Evolutionary conservation across 495 filamentous ascomycete species (phyloP), one percentile per base, ranked within the genome.

Genomic region (Rostrohypoxylon terebratum): DNA sequence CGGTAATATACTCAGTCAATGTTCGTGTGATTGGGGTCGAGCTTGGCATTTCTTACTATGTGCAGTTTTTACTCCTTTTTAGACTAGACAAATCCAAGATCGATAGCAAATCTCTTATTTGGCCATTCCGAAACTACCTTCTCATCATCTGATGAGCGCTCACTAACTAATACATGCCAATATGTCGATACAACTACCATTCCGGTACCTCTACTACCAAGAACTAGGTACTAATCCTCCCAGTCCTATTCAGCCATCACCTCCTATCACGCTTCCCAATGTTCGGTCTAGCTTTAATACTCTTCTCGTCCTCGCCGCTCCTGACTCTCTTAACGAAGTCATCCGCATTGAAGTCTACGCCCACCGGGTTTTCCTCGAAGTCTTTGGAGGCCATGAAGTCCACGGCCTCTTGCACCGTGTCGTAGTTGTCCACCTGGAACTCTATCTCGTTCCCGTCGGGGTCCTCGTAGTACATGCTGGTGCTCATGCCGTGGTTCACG

Each of bases 401-500:
- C 1, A 69, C 77, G 4, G 79, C 70, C 20, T 77, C 75, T 6
- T 80, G 78, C 0, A 74, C 59, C 31, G 73, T 74, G 14, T 79
- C 76, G 20, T 79, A 81, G 21, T 77, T 78, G 54, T 84, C 81
- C 5, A 83, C 80, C 71, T 85, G 81, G 4, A 77, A 77, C 75
- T 85, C 83, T 34, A 85, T 63, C 48, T 61, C 33, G 61, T 84
- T 84, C 8, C 82, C 81, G 50, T 84, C 82, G 16, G 79, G 81
- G 66, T 84, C 82, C 9, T 66, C 61, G 64, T 83, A 84, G 66
- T 84, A 84, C 9, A 84, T 79, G 50, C 75, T 79, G 7, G 76
- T 81, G 10, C 75, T 83, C n/a, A 70, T 59, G 5, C 81, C 82
- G 47, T 84, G 82, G 59, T 83, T 82, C 16, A 83, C 78, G 28